Evolutionary conservation across 2,329 filamentous ascomycete genomes (phyloP), one percentile per base, ranked within the genome.

Genomic region (Colletotrichum orbiculare): DNA sequence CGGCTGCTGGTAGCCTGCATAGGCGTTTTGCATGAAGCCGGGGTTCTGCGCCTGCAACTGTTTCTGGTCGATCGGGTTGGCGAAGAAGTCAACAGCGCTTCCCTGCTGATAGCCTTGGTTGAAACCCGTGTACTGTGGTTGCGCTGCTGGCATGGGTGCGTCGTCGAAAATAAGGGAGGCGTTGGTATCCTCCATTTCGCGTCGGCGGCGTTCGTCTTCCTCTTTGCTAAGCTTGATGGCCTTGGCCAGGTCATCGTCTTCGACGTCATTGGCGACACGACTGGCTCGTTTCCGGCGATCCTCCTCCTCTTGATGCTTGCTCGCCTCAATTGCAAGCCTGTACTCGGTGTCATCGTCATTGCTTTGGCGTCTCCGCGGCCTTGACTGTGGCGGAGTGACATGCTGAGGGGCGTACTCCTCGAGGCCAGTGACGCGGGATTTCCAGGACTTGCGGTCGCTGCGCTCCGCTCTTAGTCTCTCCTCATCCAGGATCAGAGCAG

Each of bases 41-140:
- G 93, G 96, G 3, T 88, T 91, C 76, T 97, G 94, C 48, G 87
- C 85, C 76, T 94, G 89, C 70, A 90, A 85, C 75, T 92, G 90
- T 71, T 81, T 88, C 72, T 89, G 89, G 64, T 95, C 92, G 73
- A 98, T 91, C 11, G 94, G 93, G 77, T 99, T 99, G 64, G 95
- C 96, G 72, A 96, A 96, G 88, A 96, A 98, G 79, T 99, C 96
- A 15, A 99, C 96, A 11, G 93, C 93, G 62, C 91, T 91, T 75
- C 97, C 95, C 79, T 99, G 96, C 81, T 98, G 94, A 74, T 99
- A 99, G 50, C 95, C 95, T 80, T 97, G 94, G 78, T 97, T 98
- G 82, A 93, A 94, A 41, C 94, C 95, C 12, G 94, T 98, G 45
- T 87, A 88, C 78, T 94, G 93, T 41, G 91, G 87, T 71, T 93